These are phyloP conservation scores for Phanerochaete sordida DNA, from an alignment of 768 basidiomycete species.

Conservation along the genomic window DNA sequence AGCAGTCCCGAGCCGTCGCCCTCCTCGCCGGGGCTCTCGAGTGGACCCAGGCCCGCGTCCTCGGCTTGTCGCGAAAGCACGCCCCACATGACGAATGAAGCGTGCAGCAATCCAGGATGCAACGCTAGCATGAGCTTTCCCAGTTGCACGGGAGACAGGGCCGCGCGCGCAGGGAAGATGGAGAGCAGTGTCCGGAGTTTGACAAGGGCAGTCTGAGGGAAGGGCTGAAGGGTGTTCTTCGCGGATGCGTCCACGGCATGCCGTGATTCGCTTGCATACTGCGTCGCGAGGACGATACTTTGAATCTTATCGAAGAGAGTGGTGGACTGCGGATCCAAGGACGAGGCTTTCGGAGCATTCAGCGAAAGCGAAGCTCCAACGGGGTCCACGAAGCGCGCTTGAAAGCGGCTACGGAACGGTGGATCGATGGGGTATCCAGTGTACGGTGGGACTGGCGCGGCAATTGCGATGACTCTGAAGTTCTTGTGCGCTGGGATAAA, in stretches of 20 bases:
- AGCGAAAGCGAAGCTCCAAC: conserved; percentile 49
- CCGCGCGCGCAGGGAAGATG: conserved; percentile 51
- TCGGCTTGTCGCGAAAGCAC: conserved; percentile 52
- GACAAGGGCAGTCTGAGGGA: conserved; percentile 59
- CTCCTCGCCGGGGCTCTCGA: conserved; percentile 44
- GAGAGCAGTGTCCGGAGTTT: conserved; percentile 46
- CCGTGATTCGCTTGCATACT: conserved; percentile 58
- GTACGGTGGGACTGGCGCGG: conserved; percentile 66
- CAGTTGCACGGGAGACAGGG: conserved; percentile 46
- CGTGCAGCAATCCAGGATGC: conserved; percentile 55
- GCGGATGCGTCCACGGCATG: conserved; percentile 51
- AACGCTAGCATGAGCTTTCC: conserved; percentile 51
- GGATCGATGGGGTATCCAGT: conserved; percentile 64
- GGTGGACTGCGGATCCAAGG: conserved; percentile 14
- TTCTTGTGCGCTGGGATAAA: conserved; percentile 67
- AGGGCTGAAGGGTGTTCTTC: conserved; percentile 51
- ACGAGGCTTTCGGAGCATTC: not conserved
- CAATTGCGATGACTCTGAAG: conserved; percentile 68
- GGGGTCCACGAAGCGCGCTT: conserved; percentile 65
- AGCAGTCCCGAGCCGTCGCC: conserved; percentile 48
- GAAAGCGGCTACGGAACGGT: conserved; percentile 66
- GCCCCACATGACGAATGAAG: conserved; percentile 61
- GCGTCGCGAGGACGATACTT: conserved; percentile 57
- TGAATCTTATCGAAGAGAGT: conserved; percentile 43
- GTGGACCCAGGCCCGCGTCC: conserved; percentile 49